These are phyloP conservation scores for Gracilariopsis chorda DNA, from an alignment of 23 red algal species.

Conservation along the genomic window DNA sequence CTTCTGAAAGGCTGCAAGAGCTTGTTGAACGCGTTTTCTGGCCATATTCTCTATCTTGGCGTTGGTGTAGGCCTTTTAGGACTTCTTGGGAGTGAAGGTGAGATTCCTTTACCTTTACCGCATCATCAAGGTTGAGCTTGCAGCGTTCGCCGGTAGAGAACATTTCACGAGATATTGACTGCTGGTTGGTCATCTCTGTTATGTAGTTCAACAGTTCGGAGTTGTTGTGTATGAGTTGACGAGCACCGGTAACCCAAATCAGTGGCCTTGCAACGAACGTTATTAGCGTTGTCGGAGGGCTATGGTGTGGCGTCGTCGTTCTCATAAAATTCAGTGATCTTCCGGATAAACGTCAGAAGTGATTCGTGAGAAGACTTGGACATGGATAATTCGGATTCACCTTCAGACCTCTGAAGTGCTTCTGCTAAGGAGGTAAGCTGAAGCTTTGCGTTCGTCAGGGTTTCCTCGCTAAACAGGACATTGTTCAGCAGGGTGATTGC, in stretches of 20 bases:
- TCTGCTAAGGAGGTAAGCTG: not conserved
- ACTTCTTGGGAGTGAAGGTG: not conserved
- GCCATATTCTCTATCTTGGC: not conserved
- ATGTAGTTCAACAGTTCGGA: not conserved
- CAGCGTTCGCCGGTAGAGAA: not conserved
- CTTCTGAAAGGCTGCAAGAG: not conserved
- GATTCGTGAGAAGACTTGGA: not conserved
- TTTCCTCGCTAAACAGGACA: not conserved
- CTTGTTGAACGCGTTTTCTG: not conserved
- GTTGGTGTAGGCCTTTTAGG: not conserved
- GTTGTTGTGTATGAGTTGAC: not conserved
- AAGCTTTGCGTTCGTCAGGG: conserved; percentile 15
- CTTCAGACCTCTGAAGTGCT: not conserved
- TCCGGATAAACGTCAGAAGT: no score
- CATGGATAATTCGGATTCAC: not conserved
- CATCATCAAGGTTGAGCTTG: not conserved
- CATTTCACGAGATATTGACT: not conserved
- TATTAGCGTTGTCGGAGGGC: not conserved
- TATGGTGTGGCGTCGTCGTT: not conserved
- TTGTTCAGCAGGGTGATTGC: conserved; percentile 8
- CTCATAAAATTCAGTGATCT: no score
- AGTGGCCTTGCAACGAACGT: not conserved
- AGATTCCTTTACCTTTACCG: not conserved
- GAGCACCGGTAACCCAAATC: not conserved
- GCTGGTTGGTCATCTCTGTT: not conserved